Conservation (phyloP, 2,329 filamentous ascomycete species). For the Nannizziopsis arthrosporioides region DNA sequence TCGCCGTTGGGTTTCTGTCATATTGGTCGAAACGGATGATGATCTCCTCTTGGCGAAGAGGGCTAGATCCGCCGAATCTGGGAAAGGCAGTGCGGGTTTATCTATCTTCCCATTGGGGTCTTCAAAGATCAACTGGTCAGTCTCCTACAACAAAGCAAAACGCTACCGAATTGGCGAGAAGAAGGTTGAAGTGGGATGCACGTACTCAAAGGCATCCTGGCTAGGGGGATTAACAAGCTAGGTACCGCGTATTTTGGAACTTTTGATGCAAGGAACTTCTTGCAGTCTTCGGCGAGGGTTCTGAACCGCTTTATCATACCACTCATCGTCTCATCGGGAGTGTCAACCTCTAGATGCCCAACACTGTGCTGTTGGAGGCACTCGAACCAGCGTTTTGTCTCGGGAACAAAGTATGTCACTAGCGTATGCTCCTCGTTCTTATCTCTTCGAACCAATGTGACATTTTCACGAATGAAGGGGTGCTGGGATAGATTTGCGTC, state of each 20-base stretch:
- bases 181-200: slow-evolving; percentile 45
- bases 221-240: too few species aligned
- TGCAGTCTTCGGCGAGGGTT: slow-evolving; percentile 18
- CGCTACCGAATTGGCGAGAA: slow-evolving; percentile 66
- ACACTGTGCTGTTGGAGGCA: slow-evolving; percentile 46
- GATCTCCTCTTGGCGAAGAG: slow-evolving; percentile 42
- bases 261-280: slow-evolving; percentile 5
- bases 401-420: slow-evolving; percentile 82
- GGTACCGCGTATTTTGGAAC: not conserved
- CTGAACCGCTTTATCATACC: too few species aligned
- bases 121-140: slow-evolving; percentile 56
- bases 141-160: slow-evolving; percentile 54
- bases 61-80: slow-evolving; percentile 56
- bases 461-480: slow-evolving; percentile 67
- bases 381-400: slow-evolving; percentile 59
- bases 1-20: slow-evolving; percentile 49
- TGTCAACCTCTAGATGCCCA: slow-evolving; percentile 41
- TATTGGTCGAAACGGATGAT: slow-evolving; percentile 39
- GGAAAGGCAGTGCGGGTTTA: slow-evolving; percentile 68
- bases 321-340: slow-evolving; percentile 40
- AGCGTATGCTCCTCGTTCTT: slow-evolving; percentile 74
- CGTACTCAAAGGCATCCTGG: too few species aligned
- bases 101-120: slow-evolving; percentile 83
- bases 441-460: slow-evolving; percentile 73
- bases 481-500: slow-evolving; percentile 68